phyloP scores from a whole-genome alignment of 2,329 filamentous ascomycete genomes.

The Teratosphaeriaceae sp. region DNA sequence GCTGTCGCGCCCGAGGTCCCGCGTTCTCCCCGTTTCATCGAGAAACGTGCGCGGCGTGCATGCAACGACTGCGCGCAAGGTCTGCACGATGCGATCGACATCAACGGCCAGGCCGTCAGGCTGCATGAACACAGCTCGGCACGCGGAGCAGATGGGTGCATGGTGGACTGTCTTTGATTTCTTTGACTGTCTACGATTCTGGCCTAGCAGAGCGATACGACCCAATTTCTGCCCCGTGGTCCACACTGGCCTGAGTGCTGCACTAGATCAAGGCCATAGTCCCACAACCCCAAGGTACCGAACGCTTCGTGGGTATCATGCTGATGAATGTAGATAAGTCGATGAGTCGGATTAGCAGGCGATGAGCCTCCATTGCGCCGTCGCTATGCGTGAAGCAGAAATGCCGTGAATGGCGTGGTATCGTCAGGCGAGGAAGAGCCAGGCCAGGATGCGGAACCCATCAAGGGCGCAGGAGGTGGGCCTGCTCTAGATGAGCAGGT shows the following conservation, averaged over 20 bases:
- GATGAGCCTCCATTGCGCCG: conserved; percentile 16
- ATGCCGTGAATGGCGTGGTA: conserved; percentile 7
- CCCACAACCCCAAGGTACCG: conserved; percentile 7
- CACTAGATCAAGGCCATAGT: conserved; percentile 26
- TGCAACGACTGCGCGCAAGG: neutral
- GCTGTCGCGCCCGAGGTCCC: conserved; percentile 1
- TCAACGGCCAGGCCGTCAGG: neutral
- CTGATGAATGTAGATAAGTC: conserved; percentile 4
- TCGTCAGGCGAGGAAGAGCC: conserved; percentile 11
- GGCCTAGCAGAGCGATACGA: too few relatives aligned
- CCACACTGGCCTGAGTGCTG: conserved; percentile 24
- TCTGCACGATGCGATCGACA: neutral
- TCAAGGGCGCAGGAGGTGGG: conserved; percentile 11
- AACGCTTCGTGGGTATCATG: conserved; percentile 17
- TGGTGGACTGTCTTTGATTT: too few relatives aligned
- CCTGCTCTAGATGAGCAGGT: conserved; percentile 65
- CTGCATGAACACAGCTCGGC: too few relatives aligned
- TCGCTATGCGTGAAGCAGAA: conserved; percentile 25
- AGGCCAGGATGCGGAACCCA: conserved; percentile 24
- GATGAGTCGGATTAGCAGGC: neutral
- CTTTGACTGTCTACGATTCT: conserved; percentile 1
- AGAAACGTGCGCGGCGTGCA: neutral
- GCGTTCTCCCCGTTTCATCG: neutral
- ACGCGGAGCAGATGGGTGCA: too few relatives aligned
- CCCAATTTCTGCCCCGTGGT: neutral